Evolutionary conservation across 345 rosid genomes (phyloP).

Genomic region (Firmiana major): DNA sequence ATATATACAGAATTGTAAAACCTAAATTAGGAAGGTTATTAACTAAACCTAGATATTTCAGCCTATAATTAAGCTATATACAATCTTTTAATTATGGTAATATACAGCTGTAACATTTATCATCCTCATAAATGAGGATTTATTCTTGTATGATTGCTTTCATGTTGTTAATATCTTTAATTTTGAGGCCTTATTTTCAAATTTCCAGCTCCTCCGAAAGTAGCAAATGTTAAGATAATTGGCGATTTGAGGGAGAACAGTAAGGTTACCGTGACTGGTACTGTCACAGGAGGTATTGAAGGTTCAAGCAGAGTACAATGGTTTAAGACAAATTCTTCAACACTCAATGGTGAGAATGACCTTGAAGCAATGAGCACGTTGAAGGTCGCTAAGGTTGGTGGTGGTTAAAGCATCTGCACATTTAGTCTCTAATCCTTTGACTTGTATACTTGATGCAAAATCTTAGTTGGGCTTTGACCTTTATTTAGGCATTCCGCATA

Average conservation of each 20-base stretch:
- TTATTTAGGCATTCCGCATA: constrained; percentile 77
- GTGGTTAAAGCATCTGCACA: constrained; percentile 1
- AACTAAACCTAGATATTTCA: too few species aligned
- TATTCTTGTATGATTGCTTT: background rate
- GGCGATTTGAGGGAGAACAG: constrained; percentile 88
- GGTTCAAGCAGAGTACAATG: constrained; percentile 95
- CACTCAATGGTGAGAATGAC: constrained; percentile 48
- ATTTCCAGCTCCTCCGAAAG: constrained; percentile 92
- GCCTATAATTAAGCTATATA: too few species aligned
- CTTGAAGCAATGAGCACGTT: constrained; percentile 86
- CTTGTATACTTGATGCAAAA: background rate
- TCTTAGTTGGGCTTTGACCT: constrained; percentile 28
- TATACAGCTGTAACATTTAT: too few species aligned
- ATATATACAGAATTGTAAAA: too few species aligned
- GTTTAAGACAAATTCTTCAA: constrained; percentile 66
- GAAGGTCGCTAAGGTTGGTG: constrained; percentile 78
- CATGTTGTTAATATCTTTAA: background rate
- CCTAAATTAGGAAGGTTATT: too few species aligned
- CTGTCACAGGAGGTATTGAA: constrained; percentile 88
- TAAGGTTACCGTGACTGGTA: constrained; percentile 76
- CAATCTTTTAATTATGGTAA: too few species aligned
- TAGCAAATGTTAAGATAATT: constrained; percentile 71
- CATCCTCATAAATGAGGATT: constrained; percentile 2
- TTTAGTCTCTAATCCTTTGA: background rate
- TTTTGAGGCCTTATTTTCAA: constrained; percentile 15